phyloP scores from a whole-genome alignment of 768 basidiomycete species.

The Amylocystis lapponica region DNA sequence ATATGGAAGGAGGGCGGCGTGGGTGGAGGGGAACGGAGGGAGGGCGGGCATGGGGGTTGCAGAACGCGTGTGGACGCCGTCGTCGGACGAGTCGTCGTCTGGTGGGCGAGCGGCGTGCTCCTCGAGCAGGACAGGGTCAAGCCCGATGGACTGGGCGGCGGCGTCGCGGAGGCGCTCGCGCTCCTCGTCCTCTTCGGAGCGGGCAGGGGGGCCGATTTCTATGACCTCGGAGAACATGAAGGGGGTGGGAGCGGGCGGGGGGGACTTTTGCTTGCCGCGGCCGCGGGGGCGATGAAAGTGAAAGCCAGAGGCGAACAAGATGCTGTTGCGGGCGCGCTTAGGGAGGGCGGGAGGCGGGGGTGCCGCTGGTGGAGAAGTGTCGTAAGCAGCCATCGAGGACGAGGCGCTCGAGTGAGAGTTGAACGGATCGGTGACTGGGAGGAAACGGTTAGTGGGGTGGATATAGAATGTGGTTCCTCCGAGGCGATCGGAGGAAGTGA shows the following conservation, averaged over 20 bases:
- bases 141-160: conserved; percentile 72
- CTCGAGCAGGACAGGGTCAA: conserved; percentile 48
- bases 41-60: conserved; percentile 18
- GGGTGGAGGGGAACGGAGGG: conserved; percentile 61
- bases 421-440: conserved; percentile 18
- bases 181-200: conserved; percentile 59
- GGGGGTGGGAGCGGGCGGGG: conserved; percentile 26
- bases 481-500: no score
- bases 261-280: conserved; percentile 16
- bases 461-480: no score
- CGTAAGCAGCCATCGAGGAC: conserved; percentile 18
- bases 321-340: conserved; percentile 17
- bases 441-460: no score
- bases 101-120: conserved; percentile 29
- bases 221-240: conserved; percentile 63
- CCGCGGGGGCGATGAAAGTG: conserved; percentile 12
- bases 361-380: conserved; percentile 5
- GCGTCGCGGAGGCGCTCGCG: conserved; percentile 68
- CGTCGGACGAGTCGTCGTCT: conserved; percentile 20
- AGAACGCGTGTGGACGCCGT: conserved; percentile 6
- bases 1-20: conserved; percentile 45
- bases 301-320: conserved; percentile 12
- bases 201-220: conserved; percentile 47
- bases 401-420: conserved; percentile 20
- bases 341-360: conserved; percentile 7